Conservation (phyloP, 306 rosid genomes). For the Benincasa hispida region DNA sequence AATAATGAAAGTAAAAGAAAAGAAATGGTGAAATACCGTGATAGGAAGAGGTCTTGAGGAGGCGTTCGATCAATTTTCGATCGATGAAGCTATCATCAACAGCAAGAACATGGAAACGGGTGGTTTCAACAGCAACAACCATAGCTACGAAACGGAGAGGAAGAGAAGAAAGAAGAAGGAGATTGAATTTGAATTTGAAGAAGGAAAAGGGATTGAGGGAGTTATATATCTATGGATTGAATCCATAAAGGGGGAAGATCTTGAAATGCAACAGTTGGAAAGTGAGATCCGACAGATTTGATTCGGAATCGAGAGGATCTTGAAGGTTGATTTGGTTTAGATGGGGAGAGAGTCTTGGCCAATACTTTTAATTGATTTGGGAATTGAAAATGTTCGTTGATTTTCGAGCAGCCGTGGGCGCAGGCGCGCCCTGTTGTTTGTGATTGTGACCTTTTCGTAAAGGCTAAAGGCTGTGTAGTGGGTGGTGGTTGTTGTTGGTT, state of each 20-base stretch:
- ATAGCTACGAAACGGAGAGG: constrained; percentile 14
- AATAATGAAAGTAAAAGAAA: no score
- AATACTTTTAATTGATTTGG: not conserved
- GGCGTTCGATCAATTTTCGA: constrained; percentile 69
- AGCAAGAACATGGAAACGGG: constrained; percentile 72
- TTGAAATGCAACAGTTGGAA: constrained; percentile 42
- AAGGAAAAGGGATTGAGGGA: constrained; percentile 8
- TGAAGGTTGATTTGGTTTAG: constrained; percentile 33
- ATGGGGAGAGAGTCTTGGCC: not conserved
- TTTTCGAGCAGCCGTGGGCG: not conserved
- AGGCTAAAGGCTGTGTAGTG: no score
- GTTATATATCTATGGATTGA: constrained; percentile 24
- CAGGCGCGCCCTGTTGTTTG: no score
- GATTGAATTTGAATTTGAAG: not conserved
- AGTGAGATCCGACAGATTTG: constrained; percentile 53
- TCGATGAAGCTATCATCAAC: constrained; percentile 85
- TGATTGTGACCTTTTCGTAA: no score
- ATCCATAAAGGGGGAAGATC: constrained; percentile 20
- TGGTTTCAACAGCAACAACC: constrained; percentile 37
- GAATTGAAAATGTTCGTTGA: not conserved
- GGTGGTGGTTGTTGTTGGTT: no score
- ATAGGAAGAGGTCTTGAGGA: constrained; percentile 71
- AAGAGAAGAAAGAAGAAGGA: not conserved
- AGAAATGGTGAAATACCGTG: constrained; percentile 34
- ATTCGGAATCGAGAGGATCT: constrained; percentile 49